Conservation (phyloP, 768 basidiomycete genomes). For the Russula lepida region DNA sequence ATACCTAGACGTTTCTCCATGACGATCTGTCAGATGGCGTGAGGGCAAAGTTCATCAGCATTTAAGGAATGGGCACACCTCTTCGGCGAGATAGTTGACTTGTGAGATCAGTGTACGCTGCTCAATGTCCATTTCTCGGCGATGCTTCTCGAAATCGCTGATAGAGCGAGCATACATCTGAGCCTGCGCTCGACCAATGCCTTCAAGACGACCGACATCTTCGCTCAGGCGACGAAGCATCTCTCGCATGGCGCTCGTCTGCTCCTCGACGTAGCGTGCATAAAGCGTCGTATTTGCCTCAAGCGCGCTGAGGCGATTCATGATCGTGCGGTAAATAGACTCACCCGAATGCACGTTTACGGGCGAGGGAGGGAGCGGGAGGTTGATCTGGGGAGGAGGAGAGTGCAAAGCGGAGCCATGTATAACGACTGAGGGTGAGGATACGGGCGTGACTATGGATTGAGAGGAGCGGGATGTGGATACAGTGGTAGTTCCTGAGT, state of each 20-base stretch:
- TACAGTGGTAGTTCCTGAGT: background rate
- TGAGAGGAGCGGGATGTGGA: constrained; percentile 4
- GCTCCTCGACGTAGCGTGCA: constrained; percentile 82
- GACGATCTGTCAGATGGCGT: constrained; percentile 45
- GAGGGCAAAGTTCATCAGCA: background rate
- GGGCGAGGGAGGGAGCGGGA: constrained; percentile 20
- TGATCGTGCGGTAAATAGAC: constrained; percentile 93
- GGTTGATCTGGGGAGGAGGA: background rate
- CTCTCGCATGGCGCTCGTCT: constrained; percentile 65
- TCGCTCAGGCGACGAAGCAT: constrained; percentile 67
- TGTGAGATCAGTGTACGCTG: constrained; percentile 58
- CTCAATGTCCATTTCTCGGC: constrained; percentile 58
- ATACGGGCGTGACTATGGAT: background rate
- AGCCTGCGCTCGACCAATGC: constrained; percentile 61
- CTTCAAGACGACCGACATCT: constrained; percentile 70
- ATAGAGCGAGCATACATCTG: constrained; percentile 56
- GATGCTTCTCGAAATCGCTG: constrained; percentile 61
- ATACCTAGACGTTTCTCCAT: constrained; percentile 87
- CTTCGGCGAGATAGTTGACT: constrained; percentile 69
- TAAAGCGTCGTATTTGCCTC: constrained; percentile 86
- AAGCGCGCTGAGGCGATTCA: constrained; percentile 80
- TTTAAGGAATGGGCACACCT: constrained; percentile 39
- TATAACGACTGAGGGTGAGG: constrained; percentile 15
- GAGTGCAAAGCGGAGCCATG: background rate
- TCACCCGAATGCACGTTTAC: constrained; percentile 40